Conservation (phyloP, 139 green algal genomes). For the Chlamydomonas schloesseri region DNA sequence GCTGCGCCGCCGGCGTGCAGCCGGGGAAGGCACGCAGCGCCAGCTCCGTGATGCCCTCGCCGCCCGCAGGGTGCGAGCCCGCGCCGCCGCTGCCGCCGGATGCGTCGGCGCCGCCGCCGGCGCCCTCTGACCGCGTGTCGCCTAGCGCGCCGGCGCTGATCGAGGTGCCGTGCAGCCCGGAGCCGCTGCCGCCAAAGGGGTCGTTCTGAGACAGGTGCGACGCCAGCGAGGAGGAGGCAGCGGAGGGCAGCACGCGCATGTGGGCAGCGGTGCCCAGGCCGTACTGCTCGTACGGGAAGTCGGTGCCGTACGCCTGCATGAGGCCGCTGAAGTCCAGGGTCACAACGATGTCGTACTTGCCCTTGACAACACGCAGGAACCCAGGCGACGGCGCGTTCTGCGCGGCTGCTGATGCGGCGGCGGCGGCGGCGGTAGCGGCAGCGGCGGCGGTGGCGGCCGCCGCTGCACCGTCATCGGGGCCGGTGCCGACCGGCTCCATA, state of each 20-base stretch:
- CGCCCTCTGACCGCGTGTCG: too few relatives aligned
- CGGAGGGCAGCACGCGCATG: too few relatives aligned
- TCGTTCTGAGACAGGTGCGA: too few relatives aligned
- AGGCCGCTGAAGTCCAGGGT: slow-evolving; percentile 7
- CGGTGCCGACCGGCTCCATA: too few relatives aligned
- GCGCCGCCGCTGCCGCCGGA: too few relatives aligned
- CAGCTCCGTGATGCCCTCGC: slow-evolving; percentile 17
- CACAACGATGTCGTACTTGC: slow-evolving; percentile 31
- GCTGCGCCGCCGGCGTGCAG: slow-evolving; percentile 13
- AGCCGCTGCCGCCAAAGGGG: too few relatives aligned
- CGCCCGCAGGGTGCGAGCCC: neutral
- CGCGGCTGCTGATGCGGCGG: neutral
- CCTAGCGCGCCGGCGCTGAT: too few relatives aligned
- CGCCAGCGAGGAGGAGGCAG: too few relatives aligned
- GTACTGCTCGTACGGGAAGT: too few relatives aligned
- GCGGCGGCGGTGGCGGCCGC: neutral
- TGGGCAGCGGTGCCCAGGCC: too few relatives aligned
- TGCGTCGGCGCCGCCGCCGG: too few relatives aligned
- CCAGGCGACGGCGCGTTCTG: neutral
- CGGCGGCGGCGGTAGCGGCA: neutral
- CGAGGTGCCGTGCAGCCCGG: too few relatives aligned
- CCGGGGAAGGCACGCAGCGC: slow-evolving; percentile 36
- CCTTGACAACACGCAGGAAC: slow-evolving; percentile 13
- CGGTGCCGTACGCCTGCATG: neutral
- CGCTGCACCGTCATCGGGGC: neutral